These are phyloP conservation scores for Aquanectria penicillioides DNA, from an alignment of 2,329 filamentous ascomycete genomes.

Conservation along the genomic window DNA sequence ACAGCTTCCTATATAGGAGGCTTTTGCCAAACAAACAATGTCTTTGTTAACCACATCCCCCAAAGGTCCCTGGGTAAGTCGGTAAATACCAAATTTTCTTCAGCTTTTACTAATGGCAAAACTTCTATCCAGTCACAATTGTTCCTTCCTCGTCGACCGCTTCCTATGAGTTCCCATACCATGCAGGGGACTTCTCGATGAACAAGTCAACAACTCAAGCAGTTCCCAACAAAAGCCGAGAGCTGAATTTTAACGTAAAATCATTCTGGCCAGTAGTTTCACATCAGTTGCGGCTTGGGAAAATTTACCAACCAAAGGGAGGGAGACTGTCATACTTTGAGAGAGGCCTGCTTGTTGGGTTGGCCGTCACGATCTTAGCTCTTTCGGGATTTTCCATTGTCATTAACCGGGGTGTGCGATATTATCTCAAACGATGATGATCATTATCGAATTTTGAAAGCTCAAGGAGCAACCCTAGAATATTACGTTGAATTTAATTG, in stretches of 20 bases:
- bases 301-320: background rate
- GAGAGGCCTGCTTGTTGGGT: background rate
- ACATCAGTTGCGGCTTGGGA: background rate
- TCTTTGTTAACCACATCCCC: background rate
- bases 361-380: background rate
- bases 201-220: background rate
- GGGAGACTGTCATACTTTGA: background rate
- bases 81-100: too few relatives aligned
- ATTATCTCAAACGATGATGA: background rate
- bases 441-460: background rate
- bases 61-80: background rate
- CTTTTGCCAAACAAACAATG: background rate
- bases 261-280: background rate
- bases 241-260: too few relatives aligned
- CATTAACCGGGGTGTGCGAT: background rate
- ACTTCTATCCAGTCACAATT: background rate
- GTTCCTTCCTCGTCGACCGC: background rate
- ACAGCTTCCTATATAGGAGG: background rate
- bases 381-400: background rate
- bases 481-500: too few relatives aligned
- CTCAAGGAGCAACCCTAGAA: background rate
- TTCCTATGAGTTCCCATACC: background rate
- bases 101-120: too few relatives aligned
- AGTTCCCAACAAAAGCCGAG: too few relatives aligned
- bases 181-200: background rate